Evolutionary conservation across 2,329 filamentous ascomycete genomes (phyloP).

Genomic region (Fusarium nurragi): DNA sequence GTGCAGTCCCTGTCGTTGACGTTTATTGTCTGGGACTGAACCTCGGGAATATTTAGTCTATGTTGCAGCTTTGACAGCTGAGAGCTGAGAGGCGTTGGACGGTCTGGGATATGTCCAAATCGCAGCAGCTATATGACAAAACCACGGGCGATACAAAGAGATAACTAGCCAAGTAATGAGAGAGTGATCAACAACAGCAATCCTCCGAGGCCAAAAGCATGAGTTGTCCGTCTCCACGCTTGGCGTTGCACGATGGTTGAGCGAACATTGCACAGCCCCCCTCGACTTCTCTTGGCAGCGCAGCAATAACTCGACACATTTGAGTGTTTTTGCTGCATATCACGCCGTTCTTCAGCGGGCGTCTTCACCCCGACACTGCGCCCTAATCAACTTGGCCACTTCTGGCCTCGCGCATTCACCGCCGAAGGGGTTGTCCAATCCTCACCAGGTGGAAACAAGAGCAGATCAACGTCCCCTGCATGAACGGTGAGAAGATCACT

Average conservation of each 20-base stretch:
- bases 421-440: neutral
- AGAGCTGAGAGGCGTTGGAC: neutral
- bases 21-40: neutral
- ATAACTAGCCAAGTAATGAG: neutral
- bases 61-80: neutral
- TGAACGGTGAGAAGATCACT: conserved; percentile 9
- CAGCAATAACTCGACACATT: neutral
- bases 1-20: neutral
- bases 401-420: neutral
- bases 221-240: conserved; percentile 33
- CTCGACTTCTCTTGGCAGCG: conserved; percentile 17
- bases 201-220: neutral
- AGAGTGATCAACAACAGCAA: neutral
- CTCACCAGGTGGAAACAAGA: neutral
- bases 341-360: neutral
- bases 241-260: conserved; percentile 33
- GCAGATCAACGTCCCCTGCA: neutral
- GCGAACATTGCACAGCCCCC: conserved; percentile 29
- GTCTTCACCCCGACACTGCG: neutral
- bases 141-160: neutral
- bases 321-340: neutral
- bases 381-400: neutral
- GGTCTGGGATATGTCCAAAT: no score
- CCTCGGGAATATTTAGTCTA: neutral
- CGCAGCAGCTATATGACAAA: neutral